phyloP scores from a whole-genome alignment of 2,329 filamentous ascomycete species.

The Xylaria sp. region DNA sequence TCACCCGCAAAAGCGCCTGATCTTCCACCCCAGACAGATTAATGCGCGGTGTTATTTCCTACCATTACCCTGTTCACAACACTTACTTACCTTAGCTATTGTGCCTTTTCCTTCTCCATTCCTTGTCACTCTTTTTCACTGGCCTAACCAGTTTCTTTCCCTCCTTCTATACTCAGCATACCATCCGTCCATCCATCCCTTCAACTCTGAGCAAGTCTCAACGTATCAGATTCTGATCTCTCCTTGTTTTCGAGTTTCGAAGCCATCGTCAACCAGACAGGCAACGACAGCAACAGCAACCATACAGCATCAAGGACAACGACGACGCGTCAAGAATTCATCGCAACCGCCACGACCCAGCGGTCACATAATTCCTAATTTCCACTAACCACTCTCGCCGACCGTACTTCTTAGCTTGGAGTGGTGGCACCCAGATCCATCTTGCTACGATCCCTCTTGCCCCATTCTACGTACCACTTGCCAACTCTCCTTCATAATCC shows the following conservation, averaged over 20 bases:
- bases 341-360: slow-evolving; percentile 19
- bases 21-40: slow-evolving; percentile 13
- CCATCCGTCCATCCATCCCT: not conserved
- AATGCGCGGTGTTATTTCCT: slow-evolving; percentile 22
- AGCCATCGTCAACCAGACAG: slow-evolving; percentile 5
- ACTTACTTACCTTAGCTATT: not conserved
- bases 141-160: not conserved
- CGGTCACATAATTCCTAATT: slow-evolving; percentile 25
- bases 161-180: slow-evolving; percentile 15
- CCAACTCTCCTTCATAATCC: slow-evolving; percentile 26
- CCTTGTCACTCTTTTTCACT: slow-evolving; percentile 2
- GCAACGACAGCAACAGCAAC: not conserved
- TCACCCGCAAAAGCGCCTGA: slow-evolving; percentile 28
- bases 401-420: slow-evolving; percentile 29
- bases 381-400: slow-evolving; percentile 24
- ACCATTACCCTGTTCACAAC: slow-evolving; percentile 2
- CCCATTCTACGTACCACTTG: slow-evolving; percentile 45
- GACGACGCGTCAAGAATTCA: slow-evolving; percentile 32
- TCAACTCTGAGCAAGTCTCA: slow-evolving; percentile 16
- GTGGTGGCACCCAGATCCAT: slow-evolving; percentile 17
- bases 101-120: slow-evolving; percentile 5
- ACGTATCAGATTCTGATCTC: not conserved
- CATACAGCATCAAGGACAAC: not conserved
- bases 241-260: not conserved
- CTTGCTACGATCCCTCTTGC: slow-evolving; percentile 21